phyloP scores from a whole-genome alignment of 192 early-diverging fungal genomes.

The Coemansia sp. region DNA sequence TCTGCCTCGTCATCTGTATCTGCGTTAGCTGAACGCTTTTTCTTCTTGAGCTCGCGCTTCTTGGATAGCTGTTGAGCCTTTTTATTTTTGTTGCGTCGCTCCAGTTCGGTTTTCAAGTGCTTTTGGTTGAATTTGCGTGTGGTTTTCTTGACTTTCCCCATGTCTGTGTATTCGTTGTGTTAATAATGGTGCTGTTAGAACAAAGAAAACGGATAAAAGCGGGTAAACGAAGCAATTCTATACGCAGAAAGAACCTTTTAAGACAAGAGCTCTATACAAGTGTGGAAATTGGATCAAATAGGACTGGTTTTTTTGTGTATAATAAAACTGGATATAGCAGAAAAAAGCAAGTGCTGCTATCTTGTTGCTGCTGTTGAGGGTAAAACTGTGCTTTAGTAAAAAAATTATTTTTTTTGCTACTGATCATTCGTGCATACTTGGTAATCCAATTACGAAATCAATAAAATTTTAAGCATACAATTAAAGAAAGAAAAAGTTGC shows the following conservation, averaged over 20 bases:
- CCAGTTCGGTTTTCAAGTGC: conserved; percentile 67
- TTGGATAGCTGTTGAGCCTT: conserved; percentile 61
- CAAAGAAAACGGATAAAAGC: background rate
- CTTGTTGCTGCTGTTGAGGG: background rate
- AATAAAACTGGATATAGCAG: background rate
- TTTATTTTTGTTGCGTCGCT: conserved; percentile 60
- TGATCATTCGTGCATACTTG: no score
- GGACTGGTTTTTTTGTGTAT: no score
- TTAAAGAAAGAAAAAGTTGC: background rate
- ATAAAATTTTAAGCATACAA: background rate
- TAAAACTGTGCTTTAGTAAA: background rate
- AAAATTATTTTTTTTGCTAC: background rate
- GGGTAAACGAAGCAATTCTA: background rate
- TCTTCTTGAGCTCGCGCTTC: conserved; percentile 62
- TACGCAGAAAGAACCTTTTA: background rate
- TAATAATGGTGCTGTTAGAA: background rate
- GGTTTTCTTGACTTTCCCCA: conserved; percentile 61
- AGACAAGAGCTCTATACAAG: background rate
- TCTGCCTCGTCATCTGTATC: conserved; percentile 24
- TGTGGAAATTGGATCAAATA: background rate
- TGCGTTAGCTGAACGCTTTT: conserved; percentile 28
- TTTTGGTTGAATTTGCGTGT: conserved; percentile 81
- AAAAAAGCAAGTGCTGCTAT: background rate
- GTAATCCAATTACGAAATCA: background rate
- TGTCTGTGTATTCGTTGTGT: conserved; percentile 2